Base-by-base conservation (phyloP, 371 early-diverging fungal genomes). In the Mortierella sp. region DNA sequence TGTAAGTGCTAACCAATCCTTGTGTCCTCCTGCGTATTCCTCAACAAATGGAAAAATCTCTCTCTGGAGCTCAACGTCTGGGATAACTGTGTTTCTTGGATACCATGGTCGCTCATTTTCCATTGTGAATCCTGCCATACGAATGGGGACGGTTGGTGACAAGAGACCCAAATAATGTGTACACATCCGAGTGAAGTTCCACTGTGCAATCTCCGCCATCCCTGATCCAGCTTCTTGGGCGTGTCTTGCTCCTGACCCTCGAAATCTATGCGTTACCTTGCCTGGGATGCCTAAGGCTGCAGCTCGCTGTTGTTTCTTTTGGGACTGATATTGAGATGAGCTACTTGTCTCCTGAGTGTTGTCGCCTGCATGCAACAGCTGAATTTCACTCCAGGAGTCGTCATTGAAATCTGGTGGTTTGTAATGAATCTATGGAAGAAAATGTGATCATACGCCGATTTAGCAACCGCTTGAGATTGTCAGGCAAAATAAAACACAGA, bases 31-130 rank as follows among this genome's bases (percentile, higher is more conserved):
- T 23, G 37, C 59, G 9, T 40, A 23, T 0, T 0, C 15, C 54
- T 68, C 68, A 17, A 68, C 17, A 34, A 68, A 68, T 5, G 61
- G 68, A 40, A 68, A 68, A 1, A 68, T 19, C 40, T 15, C 7
- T 17, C 42, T 35, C 54, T 68, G 68, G 9, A 60, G 60, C n/a
- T 35, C 42, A 35, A 51, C 31, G 0, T 60, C 53, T 7, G 53
- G 68, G 0, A 60, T 6, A 22, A 37, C 22, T 10, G 17, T 34
- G 8, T 40, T 40, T 4, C 68, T 12, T 2, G 23, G 10, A 8
- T 60, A 19, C 61, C 54, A 68, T 0, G 29, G 40, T 5, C 28
- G 53, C n/a, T 53, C 40, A 22, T 60, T 49, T 0, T 28, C 54
- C 0, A 17, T 13, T 6, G 53, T 68, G 29, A 32, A 68, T 17